Percentiles rank a stretch among this genome's conserved stretches.
phyloP scores from a whole-genome alignment of 768 basidiomycete genomes.

The Podaxis sp. region DNA sequence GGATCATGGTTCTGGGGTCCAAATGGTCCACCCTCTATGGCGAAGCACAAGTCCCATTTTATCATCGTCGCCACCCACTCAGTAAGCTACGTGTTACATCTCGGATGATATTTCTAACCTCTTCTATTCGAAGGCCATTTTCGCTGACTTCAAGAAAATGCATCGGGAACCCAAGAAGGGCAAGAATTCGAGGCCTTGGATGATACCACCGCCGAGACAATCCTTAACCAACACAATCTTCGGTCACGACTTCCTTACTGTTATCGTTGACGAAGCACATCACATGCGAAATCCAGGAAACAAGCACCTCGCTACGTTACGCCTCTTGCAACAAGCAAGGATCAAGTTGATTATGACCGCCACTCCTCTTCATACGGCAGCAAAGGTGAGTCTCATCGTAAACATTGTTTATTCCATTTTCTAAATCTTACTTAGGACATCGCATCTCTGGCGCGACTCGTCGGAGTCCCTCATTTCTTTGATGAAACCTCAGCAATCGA shows the following conservation, averaged over 20 bases:
- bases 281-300: background rate
- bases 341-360: constrained; percentile 25
- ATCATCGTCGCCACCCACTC: constrained; percentile 27
- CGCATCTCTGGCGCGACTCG: constrained; percentile 23
- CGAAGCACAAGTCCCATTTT: constrained; percentile 13
- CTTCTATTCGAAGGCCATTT: constrained; percentile 19
- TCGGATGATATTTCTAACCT: background rate
- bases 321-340: background rate
- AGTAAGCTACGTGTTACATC: constrained; percentile 18
- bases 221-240: constrained; percentile 15
- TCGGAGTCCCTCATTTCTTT: constrained; percentile 27
- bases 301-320: background rate
- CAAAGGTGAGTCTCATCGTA: constrained; percentile 19
- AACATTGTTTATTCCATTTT: background rate
- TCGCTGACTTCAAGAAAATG: constrained; percentile 13
- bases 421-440: background rate
- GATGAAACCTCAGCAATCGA: constrained; percentile 17
- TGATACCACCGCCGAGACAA: background rate
- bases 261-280: constrained; percentile 13
- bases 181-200: background rate
- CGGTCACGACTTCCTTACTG: background rate
- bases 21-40: constrained; percentile 14
- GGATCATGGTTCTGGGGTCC: constrained; percentile 22
- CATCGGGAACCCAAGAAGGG: background rate
- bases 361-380: constrained; percentile 28